Evolutionary conservation across 169 alveolate genomes (phyloP).

Genomic region (Babesia bigemina): DNA sequence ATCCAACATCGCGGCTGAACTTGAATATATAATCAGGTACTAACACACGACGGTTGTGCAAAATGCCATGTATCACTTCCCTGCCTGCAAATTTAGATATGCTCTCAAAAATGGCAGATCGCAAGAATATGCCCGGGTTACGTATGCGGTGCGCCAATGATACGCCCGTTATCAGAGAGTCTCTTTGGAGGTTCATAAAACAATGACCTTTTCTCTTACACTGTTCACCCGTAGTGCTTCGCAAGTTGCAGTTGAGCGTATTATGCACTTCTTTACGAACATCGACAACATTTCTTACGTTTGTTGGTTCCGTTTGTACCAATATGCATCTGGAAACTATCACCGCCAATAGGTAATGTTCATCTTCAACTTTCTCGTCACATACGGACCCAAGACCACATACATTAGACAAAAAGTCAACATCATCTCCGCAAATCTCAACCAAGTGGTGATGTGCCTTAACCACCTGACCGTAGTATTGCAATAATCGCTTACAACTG

Average conservation of each 20-base stretch:
- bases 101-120: slow-evolving; percentile 11
- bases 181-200: slow-evolving; percentile 1
- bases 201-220: background rate
- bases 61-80: slow-evolving; percentile 8
- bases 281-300: too few species aligned
- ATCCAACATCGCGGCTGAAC: background rate
- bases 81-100: slow-evolving; percentile 13
- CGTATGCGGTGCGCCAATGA: slow-evolving; percentile 14
- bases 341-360: slow-evolving; percentile 19
- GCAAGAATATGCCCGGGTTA: slow-evolving; percentile 10
- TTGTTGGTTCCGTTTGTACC: slow-evolving; percentile 8
- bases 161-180: background rate
- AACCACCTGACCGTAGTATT: slow-evolving; percentile 9
- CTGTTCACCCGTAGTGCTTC: background rate
- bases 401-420: background rate
- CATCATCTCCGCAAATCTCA: slow-evolving; percentile 1
- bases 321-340: slow-evolving; percentile 20
- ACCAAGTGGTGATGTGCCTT: background rate
- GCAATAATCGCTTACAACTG: slow-evolving; percentile 12
- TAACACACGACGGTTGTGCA: slow-evolving; percentile 22
- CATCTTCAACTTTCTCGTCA: background rate
- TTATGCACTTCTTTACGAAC: too few species aligned
- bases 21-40: slow-evolving; percentile 15
- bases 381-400: background rate
- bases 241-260: too few species aligned